phyloP scores from a whole-genome alignment of 768 basidiomycete genomes.

The Brasilioporus rufonigricans region DNA sequence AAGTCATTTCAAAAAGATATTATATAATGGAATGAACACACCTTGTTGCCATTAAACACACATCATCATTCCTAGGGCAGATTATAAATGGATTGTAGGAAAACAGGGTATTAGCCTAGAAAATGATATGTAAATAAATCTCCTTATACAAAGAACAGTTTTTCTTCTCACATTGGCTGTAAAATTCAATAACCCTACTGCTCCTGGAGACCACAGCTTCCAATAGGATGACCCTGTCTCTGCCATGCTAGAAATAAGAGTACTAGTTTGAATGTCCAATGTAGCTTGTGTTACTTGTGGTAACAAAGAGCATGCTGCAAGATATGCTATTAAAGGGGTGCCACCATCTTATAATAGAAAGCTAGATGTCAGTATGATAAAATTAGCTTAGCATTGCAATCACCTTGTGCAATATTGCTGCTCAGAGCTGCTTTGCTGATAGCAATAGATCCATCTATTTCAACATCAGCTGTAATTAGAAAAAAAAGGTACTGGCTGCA shows the following conservation, averaged over 20 bases:
- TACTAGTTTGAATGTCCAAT: conserved; percentile 4
- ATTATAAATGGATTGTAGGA: not conserved
- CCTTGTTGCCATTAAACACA: not conserved
- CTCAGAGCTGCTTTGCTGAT: not conserved
- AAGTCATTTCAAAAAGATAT: no score
- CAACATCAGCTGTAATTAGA: not conserved
- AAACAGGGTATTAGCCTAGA: no score
- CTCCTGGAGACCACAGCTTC: conserved; percentile 4
- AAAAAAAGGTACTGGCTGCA: not conserved
- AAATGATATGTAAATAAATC: no score
- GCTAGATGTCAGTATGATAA: not conserved
- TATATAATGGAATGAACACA: not conserved
- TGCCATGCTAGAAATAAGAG: not conserved
- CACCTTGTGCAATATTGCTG: not conserved
- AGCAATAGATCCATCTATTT: not conserved
- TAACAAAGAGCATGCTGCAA: not conserved
- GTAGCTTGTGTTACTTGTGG: not conserved
- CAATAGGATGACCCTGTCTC: not conserved
- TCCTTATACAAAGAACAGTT: no score
- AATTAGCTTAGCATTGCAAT: not conserved
- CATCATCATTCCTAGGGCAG: not conserved
- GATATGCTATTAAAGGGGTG: not conserved
- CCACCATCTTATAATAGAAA: not conserved
- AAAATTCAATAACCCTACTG: no score
- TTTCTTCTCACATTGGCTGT: no score